phyloP scores from a whole-genome alignment of 345 rosid species.

The Arabidopsis suecica region DNA sequence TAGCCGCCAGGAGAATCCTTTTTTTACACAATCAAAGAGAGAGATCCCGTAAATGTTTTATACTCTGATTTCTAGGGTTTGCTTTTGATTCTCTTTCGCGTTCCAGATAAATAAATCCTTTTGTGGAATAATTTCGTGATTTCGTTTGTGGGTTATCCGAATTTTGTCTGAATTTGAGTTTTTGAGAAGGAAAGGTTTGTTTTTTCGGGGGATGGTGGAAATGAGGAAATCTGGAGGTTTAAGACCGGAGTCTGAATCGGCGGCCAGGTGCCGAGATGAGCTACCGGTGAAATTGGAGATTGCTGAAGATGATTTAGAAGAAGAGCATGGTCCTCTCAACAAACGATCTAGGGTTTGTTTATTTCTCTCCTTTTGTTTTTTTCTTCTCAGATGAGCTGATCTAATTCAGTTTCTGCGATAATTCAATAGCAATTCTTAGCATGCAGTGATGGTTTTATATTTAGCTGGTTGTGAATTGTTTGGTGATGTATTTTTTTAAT shows the following conservation, averaged over 20 bases:
- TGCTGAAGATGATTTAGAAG: constrained; percentile 73
- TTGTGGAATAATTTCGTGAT: neutral
- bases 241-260: constrained; percentile 55
- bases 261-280: constrained; percentile 54
- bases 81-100: constrained; percentile 37
- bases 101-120: constrained; percentile 16
- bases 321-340: constrained; percentile 65
- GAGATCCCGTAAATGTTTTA: constrained; percentile 32
- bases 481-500: neutral
- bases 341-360: constrained; percentile 71
- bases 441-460: neutral
- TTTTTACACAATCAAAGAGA: constrained; percentile 25
- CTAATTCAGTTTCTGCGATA: constrained; percentile 2
- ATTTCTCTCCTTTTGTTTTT: constrained; percentile 49
- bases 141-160: constrained; percentile 1
- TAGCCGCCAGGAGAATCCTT: constrained; percentile 50
- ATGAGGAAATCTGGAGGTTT: constrained; percentile 71
- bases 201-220: constrained; percentile 63
- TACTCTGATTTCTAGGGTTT: constrained; percentile 45
- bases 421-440: neutral
- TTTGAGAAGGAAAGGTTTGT: constrained; percentile 11
- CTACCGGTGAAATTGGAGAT: constrained; percentile 87
- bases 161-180: neutral
- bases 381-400: constrained; percentile 44
- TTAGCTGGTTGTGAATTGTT: neutral